Evolutionary conservation across 2,329 filamentous ascomycete species (phyloP), one percentile per base, ranked within the genome.

Genomic region (Coniochaeta ligniaria): DNA sequence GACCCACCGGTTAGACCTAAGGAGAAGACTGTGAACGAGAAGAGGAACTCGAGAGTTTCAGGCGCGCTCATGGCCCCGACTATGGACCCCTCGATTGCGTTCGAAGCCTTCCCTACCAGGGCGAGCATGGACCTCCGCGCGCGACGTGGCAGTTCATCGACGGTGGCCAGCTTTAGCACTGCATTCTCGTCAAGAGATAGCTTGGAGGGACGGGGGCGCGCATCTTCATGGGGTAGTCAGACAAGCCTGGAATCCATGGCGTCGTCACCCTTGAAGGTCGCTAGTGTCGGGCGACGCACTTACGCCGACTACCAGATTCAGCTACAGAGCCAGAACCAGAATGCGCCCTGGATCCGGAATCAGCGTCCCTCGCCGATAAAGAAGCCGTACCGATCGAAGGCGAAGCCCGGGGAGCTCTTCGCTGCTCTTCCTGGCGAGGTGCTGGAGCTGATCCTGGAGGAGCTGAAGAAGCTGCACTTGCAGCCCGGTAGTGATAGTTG

Each of bases 341-440:
- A 63, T 11, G 63, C 63, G 52, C 60, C 61, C 8, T 68, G 70
- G 69, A n/a, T 6, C 14, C 54, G 31, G 9, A 35, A 36, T 11
- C 70, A 73, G 62, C 72, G 69, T 60, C 72, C 70, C 35, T 66
- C 69, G 6, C 71, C 69, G 24, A 69, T 75, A 57, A 75, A 75
- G 66, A 75, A 75, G 66, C 70, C 71, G 63, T 64, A 70, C 22
- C 68, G 71, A 28, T 66, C 64, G 38, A 75, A 67, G 60, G 69
- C 74, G 11, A 70, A 72, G 36, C 78, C 77, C 0, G 80, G 82
- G 16, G 83, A 85, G 65, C 70, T 82, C 7, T 83, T 87, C 61
- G 75, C 75, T n/a, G 76, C 75, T 22, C 65, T 88, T 17, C 84
- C 85, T 0, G 78, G 79, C n/a, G 83, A 86, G 66, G 81, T 88